Evolutionary conservation across 768 basidiomycete genomes (phyloP).

Genomic region (Jaapia argillacea): DNA sequence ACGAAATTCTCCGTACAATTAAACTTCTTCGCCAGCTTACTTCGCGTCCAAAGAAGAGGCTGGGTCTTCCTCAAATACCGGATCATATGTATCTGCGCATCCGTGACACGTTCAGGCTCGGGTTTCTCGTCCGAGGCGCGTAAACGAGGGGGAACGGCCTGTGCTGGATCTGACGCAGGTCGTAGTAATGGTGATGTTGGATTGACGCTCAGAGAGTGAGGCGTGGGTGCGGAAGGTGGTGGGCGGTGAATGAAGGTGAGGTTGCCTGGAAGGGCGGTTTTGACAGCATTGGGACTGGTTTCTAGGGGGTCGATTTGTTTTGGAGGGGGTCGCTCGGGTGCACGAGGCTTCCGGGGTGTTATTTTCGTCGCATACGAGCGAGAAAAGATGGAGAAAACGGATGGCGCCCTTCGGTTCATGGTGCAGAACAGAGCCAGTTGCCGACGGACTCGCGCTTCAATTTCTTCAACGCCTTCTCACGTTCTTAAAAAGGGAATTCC

Average conservation of each 20-base stretch:
- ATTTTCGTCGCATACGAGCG: conserved; percentile 22
- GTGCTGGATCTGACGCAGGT: conserved; percentile 18
- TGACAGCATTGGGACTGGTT: conserved; percentile 40
- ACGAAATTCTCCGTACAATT: conserved; percentile 63
- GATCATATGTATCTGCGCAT: conserved; percentile 45
- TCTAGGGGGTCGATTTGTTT: conserved; percentile 48
- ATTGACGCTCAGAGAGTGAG: conserved; percentile 56
- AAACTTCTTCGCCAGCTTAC: conserved; percentile 68
- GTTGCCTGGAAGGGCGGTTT: conserved; percentile 36
- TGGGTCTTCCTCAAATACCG: conserved; percentile 45
- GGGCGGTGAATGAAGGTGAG: conserved; percentile 79
- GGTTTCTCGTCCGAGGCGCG: conserved; percentile 17
- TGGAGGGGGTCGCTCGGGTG: conserved; percentile 30
- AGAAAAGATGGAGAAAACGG: no score
- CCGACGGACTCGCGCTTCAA: no score
- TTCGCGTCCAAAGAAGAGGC: conserved; percentile 50
- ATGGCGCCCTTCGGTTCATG: no score
- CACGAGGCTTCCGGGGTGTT: conserved; percentile 3
- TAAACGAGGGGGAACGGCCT: neutral
- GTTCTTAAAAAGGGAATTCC: no score
- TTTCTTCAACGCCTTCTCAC: no score
- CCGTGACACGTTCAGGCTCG: conserved; percentile 32
- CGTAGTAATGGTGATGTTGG: conserved; percentile 67
- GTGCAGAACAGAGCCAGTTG: no score
- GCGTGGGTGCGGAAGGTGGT: conserved; percentile 70